phyloP scores from a whole-genome alignment of 495 filamentous ascomycete species.

The Trichoderma virens region DNA sequence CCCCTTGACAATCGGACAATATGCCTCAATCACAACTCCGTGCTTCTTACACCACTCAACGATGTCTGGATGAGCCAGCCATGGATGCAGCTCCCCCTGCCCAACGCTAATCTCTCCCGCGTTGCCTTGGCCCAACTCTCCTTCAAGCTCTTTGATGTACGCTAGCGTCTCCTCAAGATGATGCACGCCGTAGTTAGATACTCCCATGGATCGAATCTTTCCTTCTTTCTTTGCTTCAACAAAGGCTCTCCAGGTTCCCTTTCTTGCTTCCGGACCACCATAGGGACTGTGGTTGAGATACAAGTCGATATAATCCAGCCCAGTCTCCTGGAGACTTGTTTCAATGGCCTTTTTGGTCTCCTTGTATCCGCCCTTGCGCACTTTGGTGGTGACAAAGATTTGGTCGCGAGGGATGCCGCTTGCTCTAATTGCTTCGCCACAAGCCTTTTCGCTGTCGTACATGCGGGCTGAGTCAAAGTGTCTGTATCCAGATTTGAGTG shows the following conservation, averaged over 20 bases:
- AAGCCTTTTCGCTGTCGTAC: constrained; percentile 38
- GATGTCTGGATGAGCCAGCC: constrained; percentile 54
- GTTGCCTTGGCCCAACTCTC: constrained; percentile 17
- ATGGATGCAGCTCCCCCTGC: constrained; percentile 65
- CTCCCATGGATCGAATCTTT: constrained; percentile 51
- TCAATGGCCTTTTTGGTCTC: constrained; percentile 25
- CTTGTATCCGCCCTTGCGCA: constrained; percentile 41
- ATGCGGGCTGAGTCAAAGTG: constrained; percentile 40
- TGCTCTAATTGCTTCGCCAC: constrained; percentile 33
- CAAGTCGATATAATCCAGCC: constrained; percentile 42
- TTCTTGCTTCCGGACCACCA: constrained; percentile 49
- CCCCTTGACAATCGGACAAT: constrained; percentile 53
- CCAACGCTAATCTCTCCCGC: constrained; percentile 39
- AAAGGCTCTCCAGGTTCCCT: constrained; percentile 58
- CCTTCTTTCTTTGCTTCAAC: constrained; percentile 57
- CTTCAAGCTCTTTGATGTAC: constrained; percentile 42
- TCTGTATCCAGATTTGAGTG: constrained; percentile 39
- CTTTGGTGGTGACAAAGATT: constrained; percentile 39
- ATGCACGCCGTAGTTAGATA: constrained; percentile 60
- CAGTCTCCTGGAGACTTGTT: constrained; percentile 32
- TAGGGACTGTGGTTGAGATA: constrained; percentile 53
- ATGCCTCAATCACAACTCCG: constrained; percentile 55
- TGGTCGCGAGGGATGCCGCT: constrained; percentile 35
- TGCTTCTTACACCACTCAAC: constrained; percentile 45
- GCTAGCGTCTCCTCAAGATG: constrained; percentile 60